These are phyloP conservation scores for Ambispora gerdemannii DNA, from an alignment of 192 early-diverging fungal genomes.

Conservation along the genomic window DNA sequence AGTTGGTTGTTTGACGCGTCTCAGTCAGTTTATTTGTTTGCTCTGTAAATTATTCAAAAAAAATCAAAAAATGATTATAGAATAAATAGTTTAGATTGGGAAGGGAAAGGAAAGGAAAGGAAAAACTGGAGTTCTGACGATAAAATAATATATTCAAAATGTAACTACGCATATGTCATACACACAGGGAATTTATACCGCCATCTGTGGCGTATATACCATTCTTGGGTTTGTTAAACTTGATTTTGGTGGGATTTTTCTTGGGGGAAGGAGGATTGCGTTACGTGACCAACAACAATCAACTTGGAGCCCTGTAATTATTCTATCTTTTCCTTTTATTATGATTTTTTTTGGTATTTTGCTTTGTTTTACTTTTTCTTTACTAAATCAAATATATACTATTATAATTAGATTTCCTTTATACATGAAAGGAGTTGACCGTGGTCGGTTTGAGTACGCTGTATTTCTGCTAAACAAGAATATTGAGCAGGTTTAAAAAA, in stretches of 20 bases:
- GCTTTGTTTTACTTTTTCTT: background rate
- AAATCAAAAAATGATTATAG: too few relatives aligned
- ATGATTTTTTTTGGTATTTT: background rate
- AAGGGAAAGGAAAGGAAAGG: too few relatives aligned
- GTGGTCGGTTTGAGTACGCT: constrained; percentile 73
- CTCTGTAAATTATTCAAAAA: too few relatives aligned
- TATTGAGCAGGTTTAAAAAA: constrained; percentile 67
- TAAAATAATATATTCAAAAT: constrained; percentile 33
- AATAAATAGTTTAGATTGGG: too few relatives aligned
- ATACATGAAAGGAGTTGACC: constrained; percentile 63
- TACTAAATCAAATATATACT: constrained; percentile 4
- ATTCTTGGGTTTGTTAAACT: constrained; percentile 5
- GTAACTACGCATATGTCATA: constrained; percentile 26
- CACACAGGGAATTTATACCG: constrained; percentile 13
- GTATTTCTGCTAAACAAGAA: constrained; percentile 85
- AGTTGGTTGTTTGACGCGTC: constrained; percentile 36
- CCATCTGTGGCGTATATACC: constrained; percentile 14
- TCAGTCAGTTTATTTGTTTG: too few relatives aligned
- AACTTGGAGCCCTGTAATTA: constrained; percentile 34
- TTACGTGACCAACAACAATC: constrained; percentile 26
- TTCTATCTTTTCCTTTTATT: background rate
- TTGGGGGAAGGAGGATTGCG: constrained; percentile 14
- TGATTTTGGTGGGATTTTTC: background rate
- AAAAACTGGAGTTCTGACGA: too few relatives aligned
- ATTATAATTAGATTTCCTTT: constrained; percentile 66